Conservation (phyloP, 2,329 filamentous ascomycete species). For the Huntiella abstrusa region DNA sequence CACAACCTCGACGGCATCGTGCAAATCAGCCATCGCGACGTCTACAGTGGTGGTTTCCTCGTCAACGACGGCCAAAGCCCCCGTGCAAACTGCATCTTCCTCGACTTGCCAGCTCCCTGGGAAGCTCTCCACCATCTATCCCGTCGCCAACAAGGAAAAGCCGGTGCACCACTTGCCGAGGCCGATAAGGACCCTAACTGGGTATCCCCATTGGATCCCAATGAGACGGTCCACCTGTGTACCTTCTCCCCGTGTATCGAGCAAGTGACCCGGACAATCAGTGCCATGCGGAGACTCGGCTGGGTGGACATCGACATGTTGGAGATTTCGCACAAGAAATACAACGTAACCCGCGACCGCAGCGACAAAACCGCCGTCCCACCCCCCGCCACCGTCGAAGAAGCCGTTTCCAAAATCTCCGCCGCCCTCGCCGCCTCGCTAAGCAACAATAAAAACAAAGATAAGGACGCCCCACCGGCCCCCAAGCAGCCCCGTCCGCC, state of each 20-base stretch:
- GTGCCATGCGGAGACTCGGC: slow-evolving; percentile 56
- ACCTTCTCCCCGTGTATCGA: slow-evolving; percentile 96
- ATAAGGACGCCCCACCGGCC: not conserved
- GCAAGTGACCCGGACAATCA: slow-evolving; percentile 75
- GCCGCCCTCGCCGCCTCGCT: slow-evolving; percentile 11
- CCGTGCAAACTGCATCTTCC: slow-evolving; percentile 38
- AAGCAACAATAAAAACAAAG: slow-evolving; percentile 13
- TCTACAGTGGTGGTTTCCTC: slow-evolving; percentile 57
- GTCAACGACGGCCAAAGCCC: slow-evolving; percentile 6
- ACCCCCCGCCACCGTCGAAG: slow-evolving; percentile 53
- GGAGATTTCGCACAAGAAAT: slow-evolving; percentile 59
- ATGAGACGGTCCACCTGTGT: slow-evolving; percentile 60
- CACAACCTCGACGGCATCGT: slow-evolving; percentile 50
- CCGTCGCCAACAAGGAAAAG: slow-evolving; percentile 21
- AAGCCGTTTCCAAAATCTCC: slow-evolving; percentile 51
- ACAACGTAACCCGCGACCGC: slow-evolving; percentile 68
- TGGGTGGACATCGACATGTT: slow-evolving; percentile 93
- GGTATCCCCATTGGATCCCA: slow-evolving; percentile 42
- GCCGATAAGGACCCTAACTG: slow-evolving; percentile 14
- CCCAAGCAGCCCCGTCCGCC: slow-evolving; percentile 5
- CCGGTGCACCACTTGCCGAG: slow-evolving; percentile 17
- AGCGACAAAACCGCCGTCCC: slow-evolving; percentile 57
- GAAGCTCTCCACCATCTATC: slow-evolving; percentile 59
- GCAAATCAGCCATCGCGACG: slow-evolving; percentile 57
- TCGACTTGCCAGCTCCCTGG: slow-evolving; percentile 70